Evolutionary conservation across 768 basidiomycete genomes (phyloP).

Genomic region (Leccinum disarticulatum): DNA sequence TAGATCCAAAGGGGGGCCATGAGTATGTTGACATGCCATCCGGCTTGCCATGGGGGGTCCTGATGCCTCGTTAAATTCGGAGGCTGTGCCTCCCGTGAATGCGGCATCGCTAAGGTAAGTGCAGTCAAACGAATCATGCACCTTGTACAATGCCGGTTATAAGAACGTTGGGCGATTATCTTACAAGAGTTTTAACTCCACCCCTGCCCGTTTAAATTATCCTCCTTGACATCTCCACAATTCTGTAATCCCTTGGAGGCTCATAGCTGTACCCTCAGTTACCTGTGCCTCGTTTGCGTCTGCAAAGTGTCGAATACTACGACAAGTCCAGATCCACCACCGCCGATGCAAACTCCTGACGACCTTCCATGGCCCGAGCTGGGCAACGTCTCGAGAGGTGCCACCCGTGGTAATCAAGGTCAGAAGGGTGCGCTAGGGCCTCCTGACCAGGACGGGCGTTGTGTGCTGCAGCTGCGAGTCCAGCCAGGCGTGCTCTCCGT

Average conservation of each 20-base stretch:
- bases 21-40: conserved; percentile 38
- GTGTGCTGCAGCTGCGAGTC: conserved; percentile 74
- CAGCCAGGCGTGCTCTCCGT: conserved; percentile 83
- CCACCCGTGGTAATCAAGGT: conserved; percentile 82
- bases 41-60: conserved; percentile 26
- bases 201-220: conserved; percentile 28
- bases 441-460: conserved; percentile 73
- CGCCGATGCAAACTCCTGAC: conserved; percentile 49
- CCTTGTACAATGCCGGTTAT: conserved; percentile 35
- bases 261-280: conserved; percentile 17
- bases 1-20: conserved; percentile 19
- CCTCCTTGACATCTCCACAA: conserved; percentile 21
- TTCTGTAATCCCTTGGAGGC: conserved; percentile 11
- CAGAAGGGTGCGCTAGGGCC: conserved; percentile 77
- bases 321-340: conserved; percentile 5
- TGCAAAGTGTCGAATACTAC: conserved; percentile 6
- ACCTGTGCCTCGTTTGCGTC: conserved; percentile 6
- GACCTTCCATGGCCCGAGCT: conserved; percentile 87
- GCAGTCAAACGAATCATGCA: conserved; percentile 22
- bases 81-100: conserved; percentile 34
- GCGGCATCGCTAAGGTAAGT: conserved; percentile 37
- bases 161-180: conserved; percentile 35
- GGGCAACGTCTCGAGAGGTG: conserved; percentile 81
- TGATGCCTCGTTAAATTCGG: conserved; percentile 29
- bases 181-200: conserved; percentile 39